phyloP scores from a whole-genome alignment of 331 rosid genomes.

The Acacia pycnantha region DNA sequence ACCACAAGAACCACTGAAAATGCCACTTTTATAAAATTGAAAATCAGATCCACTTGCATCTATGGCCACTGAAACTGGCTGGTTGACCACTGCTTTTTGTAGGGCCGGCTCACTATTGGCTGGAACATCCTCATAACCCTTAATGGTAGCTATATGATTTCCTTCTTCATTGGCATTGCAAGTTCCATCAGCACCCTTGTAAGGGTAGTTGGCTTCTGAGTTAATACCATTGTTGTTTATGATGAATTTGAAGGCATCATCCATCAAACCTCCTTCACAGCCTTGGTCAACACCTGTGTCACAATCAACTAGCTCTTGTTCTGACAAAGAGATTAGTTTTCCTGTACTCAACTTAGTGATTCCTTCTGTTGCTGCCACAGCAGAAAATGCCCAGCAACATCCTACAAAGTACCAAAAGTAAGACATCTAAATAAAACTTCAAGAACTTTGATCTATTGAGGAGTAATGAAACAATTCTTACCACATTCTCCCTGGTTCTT shows the following conservation, averaged over 20 bases:
- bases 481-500: constrained; percentile 58
- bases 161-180: constrained; percentile 39
- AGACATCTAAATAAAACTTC: too few species aligned
- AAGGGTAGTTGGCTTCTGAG: constrained; percentile 44
- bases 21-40: constrained; percentile 42
- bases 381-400: constrained; percentile 60
- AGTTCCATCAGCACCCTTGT: constrained; percentile 36
- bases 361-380: constrained; percentile 61
- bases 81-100: constrained; percentile 46
- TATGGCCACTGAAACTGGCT: constrained; percentile 60
- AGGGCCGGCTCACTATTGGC: constrained; percentile 42
- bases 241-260: constrained; percentile 54
- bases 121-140: constrained; percentile 46
- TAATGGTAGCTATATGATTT: constrained; percentile 36
- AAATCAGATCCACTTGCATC: constrained; percentile 50
- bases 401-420: constrained; percentile 23
- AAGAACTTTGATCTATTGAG: too few species aligned
- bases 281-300: constrained; percentile 53
- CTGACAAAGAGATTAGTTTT: constrained; percentile 43
- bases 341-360: constrained; percentile 33
- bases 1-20: constrained; percentile 49
- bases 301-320: constrained; percentile 63
- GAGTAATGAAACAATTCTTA: neutral
- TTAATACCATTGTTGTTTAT: constrained; percentile 37
- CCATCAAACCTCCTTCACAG: constrained; percentile 54